Percentiles rank a stretch among this genome's conserved stretches.
These are phyloP conservation scores for Globisporangium viniferum DNA, from an alignment of 352 stramenopile genomes.

Conservation along the genomic window DNA sequence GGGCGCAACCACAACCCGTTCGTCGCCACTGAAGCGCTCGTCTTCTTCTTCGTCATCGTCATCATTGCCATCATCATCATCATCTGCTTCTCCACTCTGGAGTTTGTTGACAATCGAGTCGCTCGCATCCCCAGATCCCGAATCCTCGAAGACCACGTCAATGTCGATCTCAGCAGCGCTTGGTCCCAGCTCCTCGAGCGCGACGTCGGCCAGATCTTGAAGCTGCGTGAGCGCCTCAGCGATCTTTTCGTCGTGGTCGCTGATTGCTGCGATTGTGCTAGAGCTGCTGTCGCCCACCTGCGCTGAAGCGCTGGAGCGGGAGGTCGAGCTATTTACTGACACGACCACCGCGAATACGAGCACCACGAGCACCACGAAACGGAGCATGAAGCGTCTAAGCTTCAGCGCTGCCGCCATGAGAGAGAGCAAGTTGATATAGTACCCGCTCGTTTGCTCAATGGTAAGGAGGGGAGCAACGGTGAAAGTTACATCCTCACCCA, in stretches of 20 bases:
- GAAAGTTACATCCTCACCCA: background rate
- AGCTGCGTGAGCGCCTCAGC: constrained; percentile 5
- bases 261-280: background rate
- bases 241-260: background rate
- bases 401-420: background rate
- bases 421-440: too few species aligned
- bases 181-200: constrained; percentile 2
- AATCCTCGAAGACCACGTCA: constrained; percentile 7
- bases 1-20: constrained; percentile 4
- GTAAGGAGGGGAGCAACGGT: background rate
- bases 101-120: background rate
- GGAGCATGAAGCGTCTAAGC: background rate
- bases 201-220: background rate
- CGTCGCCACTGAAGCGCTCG: constrained; percentile 1
- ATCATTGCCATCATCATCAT: background rate
- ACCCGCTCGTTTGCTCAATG: background rate
- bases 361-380: background rate
- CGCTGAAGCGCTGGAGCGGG: background rate
- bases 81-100: background rate
- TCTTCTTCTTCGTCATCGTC: background rate
- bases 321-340: background rate
- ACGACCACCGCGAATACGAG: background rate
- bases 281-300: background rate
- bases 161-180: constrained; percentile 10
- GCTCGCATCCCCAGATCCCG: background rate